phyloP scores from a whole-genome alignment of 164 flowering plant genomes.

The Annona cherimola region DNA sequence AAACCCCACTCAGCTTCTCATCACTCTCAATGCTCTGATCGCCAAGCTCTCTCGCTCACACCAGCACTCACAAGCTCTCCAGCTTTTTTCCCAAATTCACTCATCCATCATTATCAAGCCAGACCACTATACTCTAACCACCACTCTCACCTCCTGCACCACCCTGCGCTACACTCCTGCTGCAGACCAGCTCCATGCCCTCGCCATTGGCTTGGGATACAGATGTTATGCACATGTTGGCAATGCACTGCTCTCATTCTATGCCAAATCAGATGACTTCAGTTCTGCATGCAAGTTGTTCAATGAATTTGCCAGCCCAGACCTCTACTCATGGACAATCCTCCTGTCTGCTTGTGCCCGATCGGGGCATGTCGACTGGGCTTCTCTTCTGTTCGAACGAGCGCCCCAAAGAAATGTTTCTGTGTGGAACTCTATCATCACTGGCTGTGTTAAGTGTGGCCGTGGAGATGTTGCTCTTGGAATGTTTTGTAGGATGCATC shows the following conservation, averaged over 20 bases:
- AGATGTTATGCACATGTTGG: conserved; percentile 37
- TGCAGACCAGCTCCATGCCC: conserved; percentile 59
- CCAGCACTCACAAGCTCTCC: conserved; percentile 35
- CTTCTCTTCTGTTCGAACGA: conserved; percentile 40
- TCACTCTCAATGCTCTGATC: conserved; percentile 39
- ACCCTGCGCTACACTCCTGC: conserved; percentile 23
- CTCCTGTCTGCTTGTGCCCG: conserved; percentile 48
- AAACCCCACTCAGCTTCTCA: conserved; percentile 24
- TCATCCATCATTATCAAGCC: conserved; percentile 44
- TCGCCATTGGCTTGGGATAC: conserved; percentile 36
- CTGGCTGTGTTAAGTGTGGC: conserved; percentile 56
- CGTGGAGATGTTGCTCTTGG: conserved; percentile 28
- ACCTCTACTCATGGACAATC: conserved; percentile 69
- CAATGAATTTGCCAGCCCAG: conserved; percentile 49
- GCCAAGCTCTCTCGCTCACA: conserved; percentile 36
- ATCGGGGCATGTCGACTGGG: conserved; percentile 38
- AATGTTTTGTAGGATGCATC: conserved; percentile 53
- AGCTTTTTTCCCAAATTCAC: conserved; percentile 48
- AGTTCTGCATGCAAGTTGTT: conserved; percentile 39
- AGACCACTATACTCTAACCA: conserved; percentile 62
- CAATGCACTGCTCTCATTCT: conserved; percentile 60
- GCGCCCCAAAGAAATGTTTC: conserved; percentile 38
- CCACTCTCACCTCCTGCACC: conserved; percentile 54
- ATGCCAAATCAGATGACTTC: conserved; percentile 43
- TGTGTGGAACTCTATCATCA: conserved; percentile 70